Conservation (phyloP, 2,329 filamentous ascomycete genomes). For the Nectriaceae sp. region DNA sequence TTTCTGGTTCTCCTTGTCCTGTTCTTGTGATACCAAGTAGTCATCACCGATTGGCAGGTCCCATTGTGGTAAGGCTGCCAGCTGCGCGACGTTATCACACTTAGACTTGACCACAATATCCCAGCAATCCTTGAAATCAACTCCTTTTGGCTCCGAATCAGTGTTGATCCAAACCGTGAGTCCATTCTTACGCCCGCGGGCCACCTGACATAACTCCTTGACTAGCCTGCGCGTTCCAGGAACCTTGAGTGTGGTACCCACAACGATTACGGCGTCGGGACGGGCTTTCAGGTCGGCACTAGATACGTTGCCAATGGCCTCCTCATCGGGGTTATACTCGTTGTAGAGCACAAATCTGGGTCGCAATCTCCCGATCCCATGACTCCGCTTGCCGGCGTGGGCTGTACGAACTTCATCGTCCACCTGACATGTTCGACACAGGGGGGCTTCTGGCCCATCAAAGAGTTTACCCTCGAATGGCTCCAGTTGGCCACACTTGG, state of each 20-base stretch:
- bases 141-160: constrained; percentile 77
- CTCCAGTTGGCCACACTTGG: constrained; percentile 79
- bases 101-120: constrained; percentile 86
- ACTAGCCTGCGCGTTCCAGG: constrained; percentile 89
- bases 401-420: constrained; percentile 75
- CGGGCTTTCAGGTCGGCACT: constrained; percentile 80
- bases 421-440: constrained; percentile 73
- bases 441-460: constrained; percentile 78
- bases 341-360: constrained; percentile 97
- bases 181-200: constrained; percentile 79
- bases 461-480: constrained; percentile 81
- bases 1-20: constrained; percentile 42
- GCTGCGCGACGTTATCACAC: constrained; percentile 81
- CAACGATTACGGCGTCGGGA: constrained; percentile 91
- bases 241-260: constrained; percentile 93
- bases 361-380: constrained; percentile 86
- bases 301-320: constrained; percentile 91
- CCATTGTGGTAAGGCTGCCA: constrained; percentile 65
- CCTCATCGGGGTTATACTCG: constrained; percentile 93
- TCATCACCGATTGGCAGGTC: constrained; percentile 55
- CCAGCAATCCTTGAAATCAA: constrained; percentile 90
- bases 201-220: constrained; percentile 84
- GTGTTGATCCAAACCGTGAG: constrained; percentile 95
- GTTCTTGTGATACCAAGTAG: constrained; percentile 47
- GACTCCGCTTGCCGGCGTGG: constrained; percentile 82